Evolutionary conservation across 2,329 filamentous ascomycete genomes (phyloP), one percentile per base, ranked within the genome.

Genomic region (Beauveria medogensis): DNA sequence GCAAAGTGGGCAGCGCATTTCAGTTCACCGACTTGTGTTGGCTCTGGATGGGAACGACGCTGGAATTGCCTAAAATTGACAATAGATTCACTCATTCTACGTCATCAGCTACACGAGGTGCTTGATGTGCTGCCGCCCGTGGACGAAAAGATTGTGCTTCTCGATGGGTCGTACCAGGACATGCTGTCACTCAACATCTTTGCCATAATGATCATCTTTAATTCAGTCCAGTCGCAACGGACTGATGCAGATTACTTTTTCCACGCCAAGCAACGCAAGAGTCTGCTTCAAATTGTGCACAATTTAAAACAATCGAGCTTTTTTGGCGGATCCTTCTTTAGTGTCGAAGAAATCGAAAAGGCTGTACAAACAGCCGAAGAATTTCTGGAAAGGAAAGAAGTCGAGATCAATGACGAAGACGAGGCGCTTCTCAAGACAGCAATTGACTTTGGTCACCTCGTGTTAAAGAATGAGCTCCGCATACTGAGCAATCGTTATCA

Each of bases 211-310:
- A 84, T 97, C 52, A 87, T 90, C 2, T 87, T 91, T 65, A 97
- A 97, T 69, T 86, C 91, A 0, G 86, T 97, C 1, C 92, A 92
- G 26, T 96, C 92, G 5, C 90, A 97, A 69, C 80, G 92, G 12
- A 85, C 82, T 0, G 93, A 93, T 67, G 79, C 83, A 60, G 92
- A 97, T 70, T 97, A 96, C 69, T 88, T 97, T 64, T 97, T 97
- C 67, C 89, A 96, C 67, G 82, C 84, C 0, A 85, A 82, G 14
- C 92, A 92, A 67, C 77, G 82, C 34, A 87, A 85, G 64, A 80
- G 81, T 44, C 76, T 96, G 14, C 75, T 86, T 28, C 78, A 84
- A 58, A 77, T 96, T 2, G 87, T 96, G 5, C 82, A 81, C 60
- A 96, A 97, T 68, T 73, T 96, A 50, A 84, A 91, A 20, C 89